Evolutionary conservation across 2,329 filamentous ascomycete species (phyloP), one percentile per base, ranked within the genome.

Genomic region (Verticillium albo-atrum): DNA sequence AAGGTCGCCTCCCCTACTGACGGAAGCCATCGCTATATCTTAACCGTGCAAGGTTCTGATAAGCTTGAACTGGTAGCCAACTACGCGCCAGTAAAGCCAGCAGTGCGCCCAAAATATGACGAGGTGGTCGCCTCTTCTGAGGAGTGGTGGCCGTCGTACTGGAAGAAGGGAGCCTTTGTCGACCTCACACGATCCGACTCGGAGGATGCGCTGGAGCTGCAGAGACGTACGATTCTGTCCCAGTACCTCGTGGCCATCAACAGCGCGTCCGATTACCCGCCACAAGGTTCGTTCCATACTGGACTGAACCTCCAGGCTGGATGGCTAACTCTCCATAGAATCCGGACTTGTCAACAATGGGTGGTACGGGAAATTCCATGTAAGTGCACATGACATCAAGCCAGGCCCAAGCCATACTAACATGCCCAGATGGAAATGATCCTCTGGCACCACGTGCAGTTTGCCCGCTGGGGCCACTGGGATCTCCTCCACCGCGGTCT

Each of bases 361-460:
- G 23, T 84, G 81, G 81, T 82, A 82, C 60, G 81, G 81, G 15
- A 84, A 84, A 58, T 83, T 83, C 62, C 81, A 82, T 61, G 71
- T 73, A 65, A 67, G 70, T 63, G 3, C 7, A 4, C 17, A 3
- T 20, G 9, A 35, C 17, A 20, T 17, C 17, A 14, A 9, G n/a
- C 2, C n/a, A 30, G n/a, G n/a, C 17, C 23, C 26, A n/a, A 4
- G 12, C 7, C 20, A 3, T 14, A 3, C 17, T 6, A 2, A 26
- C n/a, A 6, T 4, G 2, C 25, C 7, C 26, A 77, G 71, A 67
- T 83, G 54, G 82, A 84, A 61, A 83, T 84, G 81, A 70, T 76
- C 25, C 72, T 83, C 58, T 84, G 82, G 82, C 80, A 84, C 64
- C 70, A 75, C 0, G 70, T 76, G 14, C 81, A 82, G 52, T 83